phyloP scores from a whole-genome alignment of 306 rosid genomes.

The Crataegus laevigata region DNA sequence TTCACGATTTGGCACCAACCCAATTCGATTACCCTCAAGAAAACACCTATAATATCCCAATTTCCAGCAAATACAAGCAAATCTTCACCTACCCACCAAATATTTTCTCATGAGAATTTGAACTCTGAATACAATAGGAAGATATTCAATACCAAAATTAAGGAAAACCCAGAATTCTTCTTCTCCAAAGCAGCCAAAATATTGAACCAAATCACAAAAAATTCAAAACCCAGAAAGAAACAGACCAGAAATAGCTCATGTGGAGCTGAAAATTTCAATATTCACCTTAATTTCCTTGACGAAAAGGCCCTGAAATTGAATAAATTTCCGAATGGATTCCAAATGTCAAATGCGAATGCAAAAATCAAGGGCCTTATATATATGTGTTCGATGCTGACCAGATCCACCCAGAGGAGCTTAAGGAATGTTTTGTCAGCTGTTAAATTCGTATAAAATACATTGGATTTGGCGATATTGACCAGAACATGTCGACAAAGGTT shows the following conservation, averaged over 20 bases:
- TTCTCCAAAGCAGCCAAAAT: slow-evolving; percentile 16
- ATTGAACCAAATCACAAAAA: slow-evolving; percentile 13
- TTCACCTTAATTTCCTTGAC: neutral
- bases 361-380: slow-evolving; percentile 8
- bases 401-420: slow-evolving; percentile 44
- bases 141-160: neutral
- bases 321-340: neutral
- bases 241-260: neutral
- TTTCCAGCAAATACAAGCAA: slow-evolving; percentile 8
- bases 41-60: neutral
- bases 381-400: slow-evolving; percentile 22
- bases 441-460: neutral
- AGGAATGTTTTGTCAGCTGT: neutral
- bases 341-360: slow-evolving; percentile 1
- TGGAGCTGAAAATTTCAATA: slow-evolving; percentile 21
- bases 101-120: slow-evolving; percentile 11
- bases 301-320: neutral
- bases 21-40: slow-evolving; percentile 22
- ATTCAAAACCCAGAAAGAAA: slow-evolving; percentile 7
- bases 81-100: slow-evolving; percentile 31
- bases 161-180: slow-evolving; percentile 9
- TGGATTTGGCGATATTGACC: slow-evolving; percentile 28
- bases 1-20: slow-evolving; percentile 15
- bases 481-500: slow-evolving; percentile 5
- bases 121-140: slow-evolving; percentile 11